Base-by-base conservation (phyloP, 2,329 filamentous ascomycete species). In the Periglandula ipomoeae region DNA sequence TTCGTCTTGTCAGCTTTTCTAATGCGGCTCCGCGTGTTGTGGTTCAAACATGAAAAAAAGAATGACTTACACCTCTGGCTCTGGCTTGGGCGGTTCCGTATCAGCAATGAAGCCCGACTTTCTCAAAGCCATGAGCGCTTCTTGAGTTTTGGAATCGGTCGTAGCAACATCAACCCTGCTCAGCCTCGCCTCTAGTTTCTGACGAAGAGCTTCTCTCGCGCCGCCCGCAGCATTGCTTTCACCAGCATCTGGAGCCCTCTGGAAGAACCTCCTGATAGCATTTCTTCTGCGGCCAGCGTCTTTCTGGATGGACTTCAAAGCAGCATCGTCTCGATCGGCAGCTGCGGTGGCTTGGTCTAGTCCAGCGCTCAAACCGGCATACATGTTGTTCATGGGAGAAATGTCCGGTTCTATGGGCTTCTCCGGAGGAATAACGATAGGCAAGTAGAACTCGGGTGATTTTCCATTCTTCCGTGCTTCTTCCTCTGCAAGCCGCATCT, bases 171-270 rank as follows among this genome's bases (percentile, higher is more conserved):
- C 50, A n/a, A 53, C 20, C 40, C 52, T 46, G 30, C 40, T 45
- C 40, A 52, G 35, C 30, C 39, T 44, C 5, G 37, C 51, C 48
- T 53, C 49, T 20, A 57, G 49, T 41, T 51, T 55, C 48, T 57
- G 56, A 20, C 52, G 59, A 6, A 65, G 54, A 19, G 55, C 47
- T 23, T 60, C 62, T 6, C 63, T 57, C 26, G 59, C 50, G 11
- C 63, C 59, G 15, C 67, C 60, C 2, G 59, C 46, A 26, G 64
- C 52, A 48, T 70, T 72, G 20, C 65, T 69, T 51, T 73, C 71
- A 6, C 66, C 70, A n/a, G 51, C 61, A 23, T 65, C 65, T 23
- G 54, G 48, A n/a, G 49, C 55, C 22, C 62, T 56, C 58, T 65
- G 65, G 39, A 74, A 67, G 0, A 74, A 53, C 6, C 63, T 62